Conservation (phyloP, 2,329 filamentous ascomycete genomes). For the Cladosporium colombiae region DNA sequence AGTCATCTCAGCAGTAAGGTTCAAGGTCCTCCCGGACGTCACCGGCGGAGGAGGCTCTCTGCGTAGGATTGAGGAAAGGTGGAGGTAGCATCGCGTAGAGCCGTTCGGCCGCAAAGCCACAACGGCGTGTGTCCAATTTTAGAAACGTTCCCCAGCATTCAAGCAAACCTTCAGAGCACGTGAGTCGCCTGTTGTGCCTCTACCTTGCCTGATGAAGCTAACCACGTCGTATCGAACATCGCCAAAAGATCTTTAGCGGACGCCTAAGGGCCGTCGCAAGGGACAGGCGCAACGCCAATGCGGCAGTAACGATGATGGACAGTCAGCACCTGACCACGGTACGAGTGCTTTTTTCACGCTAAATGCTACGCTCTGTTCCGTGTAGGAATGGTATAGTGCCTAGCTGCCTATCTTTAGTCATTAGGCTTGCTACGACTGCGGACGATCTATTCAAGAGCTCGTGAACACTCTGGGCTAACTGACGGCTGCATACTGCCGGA, state of each 20-base stretch:
- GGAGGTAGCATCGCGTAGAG: slow-evolving; percentile 6
- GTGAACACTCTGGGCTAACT: slow-evolving; percentile 3
- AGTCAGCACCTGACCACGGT: slow-evolving; percentile 15
- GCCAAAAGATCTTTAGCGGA: slow-evolving; percentile 1
- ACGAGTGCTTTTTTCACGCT: slow-evolving; percentile 7
- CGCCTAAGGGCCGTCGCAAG: slow-evolving; percentile 3
- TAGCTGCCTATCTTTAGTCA: slow-evolving; percentile 16
- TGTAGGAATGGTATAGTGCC: slow-evolving; percentile 14
- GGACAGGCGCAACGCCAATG: slow-evolving; percentile 17
- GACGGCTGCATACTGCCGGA: slow-evolving; percentile 8
- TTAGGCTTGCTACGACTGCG: slow-evolving; percentile 2
- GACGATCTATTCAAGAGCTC: background rate
- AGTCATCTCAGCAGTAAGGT: background rate
- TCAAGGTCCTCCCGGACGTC: background rate
- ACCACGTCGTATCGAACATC: slow-evolving; percentile 16
- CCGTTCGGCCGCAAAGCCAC: background rate
- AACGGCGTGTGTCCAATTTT: slow-evolving; percentile 5
- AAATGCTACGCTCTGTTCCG: slow-evolving; percentile 8
- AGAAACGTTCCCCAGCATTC: background rate
- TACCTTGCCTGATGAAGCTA: slow-evolving; percentile 20
- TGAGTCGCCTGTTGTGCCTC: slow-evolving; percentile 5
- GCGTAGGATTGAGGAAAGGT: background rate
- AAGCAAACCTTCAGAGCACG: background rate
- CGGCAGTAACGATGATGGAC: slow-evolving; percentile 3
- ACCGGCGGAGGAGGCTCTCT: background rate